Evolutionary conservation across 192 early-diverging fungal species (phyloP), one percentile per base, ranked within the genome.

Genomic region (Pilobolus umbonatus): DNA sequence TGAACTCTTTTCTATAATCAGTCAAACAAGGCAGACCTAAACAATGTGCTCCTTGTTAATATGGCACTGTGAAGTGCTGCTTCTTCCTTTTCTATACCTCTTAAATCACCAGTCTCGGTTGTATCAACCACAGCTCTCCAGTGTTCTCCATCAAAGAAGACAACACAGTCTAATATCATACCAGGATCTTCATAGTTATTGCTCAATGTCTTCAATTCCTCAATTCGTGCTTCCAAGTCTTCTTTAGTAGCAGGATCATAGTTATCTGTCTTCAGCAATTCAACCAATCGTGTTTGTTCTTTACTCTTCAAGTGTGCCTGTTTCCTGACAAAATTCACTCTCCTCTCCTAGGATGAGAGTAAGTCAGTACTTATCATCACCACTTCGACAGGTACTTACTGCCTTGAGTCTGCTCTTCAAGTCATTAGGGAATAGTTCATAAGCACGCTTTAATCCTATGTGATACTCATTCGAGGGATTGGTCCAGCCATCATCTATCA

Each of bases 81-180:
- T 5, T 25, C 29, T 29, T 28, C 42, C 25, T 24, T 55, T 25
- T 42, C 40, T 14, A 60, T 54, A 73, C 76, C 69, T 38, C 66
- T 65, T 31, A 98, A 78, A 60, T 98, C 89, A 12, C 93, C 91
- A 39, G 80, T 64, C 49, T 85, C 87, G 50, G 77, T 78, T 12
- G 82, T 77, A 70, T 95, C 93, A 22, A 96, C 59, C 0, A 81
- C 89, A 5, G 88, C 93, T 21, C 89, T 80, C 92, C 92, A 98
- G 63, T 88, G 83, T 14, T 72, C 69, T 34, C 95, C 95, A 64
- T 98, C 96, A 65, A 89, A 79, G 73, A 92, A 96, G 28, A 87
- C 80, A 9, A 94, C 86, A 60, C 85, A 85, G 73, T 95, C 95
- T 25, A 84, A 75, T 36, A 89, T 66, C 24, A 79, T 75, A 12